phyloP scores from a whole-genome alignment of 805 yeast genomes.

The Spathaspora arborariae region DNA sequence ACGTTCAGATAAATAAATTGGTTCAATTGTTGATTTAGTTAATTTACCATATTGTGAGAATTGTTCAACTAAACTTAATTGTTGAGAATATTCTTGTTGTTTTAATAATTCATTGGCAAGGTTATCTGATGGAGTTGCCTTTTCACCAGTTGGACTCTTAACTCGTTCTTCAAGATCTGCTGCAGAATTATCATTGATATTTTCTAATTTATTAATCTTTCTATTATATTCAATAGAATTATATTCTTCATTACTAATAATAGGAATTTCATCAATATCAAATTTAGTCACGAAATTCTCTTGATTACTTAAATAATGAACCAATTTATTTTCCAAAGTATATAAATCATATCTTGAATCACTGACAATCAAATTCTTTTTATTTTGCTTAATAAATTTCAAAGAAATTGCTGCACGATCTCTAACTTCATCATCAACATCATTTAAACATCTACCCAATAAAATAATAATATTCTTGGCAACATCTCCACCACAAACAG shows the following conservation, averaged over 20 bases:
- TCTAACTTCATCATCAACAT: slow-evolving; percentile 94
- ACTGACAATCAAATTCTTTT: slow-evolving; percentile 55
- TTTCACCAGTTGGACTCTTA: slow-evolving; percentile 2
- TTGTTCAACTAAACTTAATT: slow-evolving; percentile 68
- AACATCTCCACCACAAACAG: slow-evolving; percentile 66
- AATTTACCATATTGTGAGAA: slow-evolving; percentile 69
- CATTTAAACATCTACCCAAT: slow-evolving; percentile 79
- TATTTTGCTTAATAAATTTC: slow-evolving; percentile 47
- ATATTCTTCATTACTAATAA: slow-evolving; percentile 62
- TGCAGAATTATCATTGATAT: slow-evolving; percentile 15
- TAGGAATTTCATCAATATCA: slow-evolving; percentile 66
- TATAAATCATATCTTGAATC: slow-evolving; percentile 68
- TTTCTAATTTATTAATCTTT: slow-evolving; percentile 41
- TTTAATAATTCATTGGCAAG: slow-evolving; percentile 30
- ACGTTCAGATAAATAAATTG: slow-evolving; percentile 73
- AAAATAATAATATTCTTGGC: slow-evolving; percentile 68
- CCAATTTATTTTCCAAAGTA: slow-evolving; percentile 73
- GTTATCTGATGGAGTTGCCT: slow-evolving; percentile 11
- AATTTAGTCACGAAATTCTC: slow-evolving; percentile 54
- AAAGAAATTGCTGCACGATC: slow-evolving; percentile 92
- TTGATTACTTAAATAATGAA: slow-evolving; percentile 61
- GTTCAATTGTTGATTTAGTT: slow-evolving; percentile 61
- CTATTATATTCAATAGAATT: slow-evolving; percentile 59
- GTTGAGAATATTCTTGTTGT: slow-evolving; percentile 68
- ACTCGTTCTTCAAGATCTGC: slow-evolving; percentile 13